A percentile compares a stretch with the other conserved stretches of the same genome.
phyloP scores from a whole-genome alignment of 2,329 filamentous ascomycete genomes.

The Juglanconis oblonga region DNA sequence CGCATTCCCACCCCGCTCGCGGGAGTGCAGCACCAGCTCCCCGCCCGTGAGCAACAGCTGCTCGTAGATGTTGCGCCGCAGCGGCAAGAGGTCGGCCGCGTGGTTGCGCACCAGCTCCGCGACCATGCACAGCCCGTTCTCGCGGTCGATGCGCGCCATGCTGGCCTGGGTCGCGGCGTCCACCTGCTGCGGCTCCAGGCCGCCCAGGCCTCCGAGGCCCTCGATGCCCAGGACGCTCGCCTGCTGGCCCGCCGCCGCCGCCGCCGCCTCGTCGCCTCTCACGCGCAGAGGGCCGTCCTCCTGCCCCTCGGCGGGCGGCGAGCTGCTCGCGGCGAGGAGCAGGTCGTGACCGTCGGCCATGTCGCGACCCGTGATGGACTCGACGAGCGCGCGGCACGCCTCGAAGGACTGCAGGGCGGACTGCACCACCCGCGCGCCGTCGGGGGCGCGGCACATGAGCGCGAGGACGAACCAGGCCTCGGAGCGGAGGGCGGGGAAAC shows the following conservation, averaged over 20 bases:
- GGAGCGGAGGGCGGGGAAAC: conserved; percentile 57
- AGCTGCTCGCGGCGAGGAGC: conserved; percentile 2
- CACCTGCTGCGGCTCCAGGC: conserved; percentile 43
- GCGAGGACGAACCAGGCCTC: conserved; percentile 63
- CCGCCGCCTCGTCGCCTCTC: conserved; percentile 8
- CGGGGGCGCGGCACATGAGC: conserved; percentile 51
- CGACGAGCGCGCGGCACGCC: conserved; percentile 42
- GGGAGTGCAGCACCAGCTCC: conserved; percentile 34
- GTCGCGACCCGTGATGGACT: conserved; percentile 47
- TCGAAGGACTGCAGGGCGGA: conserved; percentile 40
- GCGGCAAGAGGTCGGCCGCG: conserved; percentile 36
- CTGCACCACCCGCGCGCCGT: conserved; percentile 46
- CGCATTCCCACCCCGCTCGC: conserved; percentile 12
- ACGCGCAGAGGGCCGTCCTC: conserved; percentile 2
- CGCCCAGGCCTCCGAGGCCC: conserved; percentile 31
- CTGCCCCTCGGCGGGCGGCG: background rate
- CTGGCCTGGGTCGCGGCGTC: conserved; percentile 41
- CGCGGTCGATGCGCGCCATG: conserved; percentile 52
- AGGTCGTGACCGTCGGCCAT: conserved; percentile 23
- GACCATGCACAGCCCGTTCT: conserved; percentile 60
- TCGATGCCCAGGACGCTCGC: conserved; percentile 23
- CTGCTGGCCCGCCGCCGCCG: conserved; percentile 10
- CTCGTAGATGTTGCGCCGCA: conserved; percentile 40
- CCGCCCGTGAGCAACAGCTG: conserved; percentile 50
- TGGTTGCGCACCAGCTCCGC: conserved; percentile 50